Percentiles rank a stretch among this genome's conserved stretches.
These are phyloP conservation scores for Dentipellis sp. DNA, from an alignment of 768 basidiomycete genomes.

Conservation along the genomic window DNA sequence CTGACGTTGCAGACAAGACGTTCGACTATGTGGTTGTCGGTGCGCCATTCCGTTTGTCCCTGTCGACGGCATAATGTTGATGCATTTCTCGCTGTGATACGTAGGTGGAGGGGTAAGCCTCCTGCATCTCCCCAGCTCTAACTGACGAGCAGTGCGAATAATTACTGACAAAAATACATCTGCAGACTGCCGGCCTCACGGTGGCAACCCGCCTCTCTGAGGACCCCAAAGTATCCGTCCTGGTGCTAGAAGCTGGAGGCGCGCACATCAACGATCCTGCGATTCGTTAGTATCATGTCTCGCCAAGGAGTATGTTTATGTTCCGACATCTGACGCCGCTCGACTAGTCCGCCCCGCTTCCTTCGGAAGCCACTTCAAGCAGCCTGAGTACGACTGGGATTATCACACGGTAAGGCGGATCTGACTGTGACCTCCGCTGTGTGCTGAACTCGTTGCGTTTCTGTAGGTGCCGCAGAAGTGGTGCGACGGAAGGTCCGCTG, in stretches of 20 bases:
- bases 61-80: neutral
- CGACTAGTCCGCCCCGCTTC: neutral
- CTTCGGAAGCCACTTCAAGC: neutral
- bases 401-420: neutral
- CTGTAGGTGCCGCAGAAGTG: conserved; percentile 1
- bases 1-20: neutral
- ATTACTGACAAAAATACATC: neutral
- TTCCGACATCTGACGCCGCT: neutral
- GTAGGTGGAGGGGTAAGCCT: neutral
- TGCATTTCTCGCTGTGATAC: no score
- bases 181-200: conserved; percentile 24
- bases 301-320: no score
- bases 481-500: neutral
- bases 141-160: no score
- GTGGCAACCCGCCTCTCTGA: conserved; percentile 27
- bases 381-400: conserved; percentile 3
- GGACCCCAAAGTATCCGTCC: conserved; percentile 22
- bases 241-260: conserved; percentile 22
- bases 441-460: neutral
- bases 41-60: neutral
- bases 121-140: no score
- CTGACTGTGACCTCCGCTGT: neutral
- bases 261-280: conserved; percentile 8
- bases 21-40: neutral
- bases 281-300: neutral